Conservation (phyloP, 2,329 filamentous ascomycete species). For the Fusarium anguioides region DNA sequence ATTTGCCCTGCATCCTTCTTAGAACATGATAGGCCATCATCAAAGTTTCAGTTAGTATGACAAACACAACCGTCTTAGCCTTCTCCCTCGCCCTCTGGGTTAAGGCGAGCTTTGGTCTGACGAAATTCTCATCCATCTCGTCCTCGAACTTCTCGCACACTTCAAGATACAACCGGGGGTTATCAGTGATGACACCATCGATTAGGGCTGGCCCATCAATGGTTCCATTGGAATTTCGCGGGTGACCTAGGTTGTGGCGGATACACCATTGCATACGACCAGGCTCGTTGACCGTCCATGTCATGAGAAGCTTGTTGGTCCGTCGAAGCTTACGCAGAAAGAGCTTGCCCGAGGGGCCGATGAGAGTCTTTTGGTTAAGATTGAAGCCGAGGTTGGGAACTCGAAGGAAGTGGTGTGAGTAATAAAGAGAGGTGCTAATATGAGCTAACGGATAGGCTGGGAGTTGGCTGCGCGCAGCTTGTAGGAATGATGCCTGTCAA, state of each 20-base stretch:
- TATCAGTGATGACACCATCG: slow-evolving; percentile 88
- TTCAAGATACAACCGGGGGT: slow-evolving; percentile 75
- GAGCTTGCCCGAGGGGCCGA: slow-evolving; percentile 71
- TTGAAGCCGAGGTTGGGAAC: slow-evolving; percentile 80
- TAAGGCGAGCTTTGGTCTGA: slow-evolving; percentile 18
- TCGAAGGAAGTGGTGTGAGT: slow-evolving; percentile 76
- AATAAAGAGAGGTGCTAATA: slow-evolving; percentile 73
- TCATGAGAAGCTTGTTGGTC: slow-evolving; percentile 69
- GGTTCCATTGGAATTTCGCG: slow-evolving; percentile 44
- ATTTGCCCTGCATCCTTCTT: slow-evolving; percentile 42
- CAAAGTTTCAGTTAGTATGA: slow-evolving; percentile 37
- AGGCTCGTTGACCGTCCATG: slow-evolving; percentile 89
- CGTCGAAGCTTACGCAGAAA: slow-evolving; percentile 72
- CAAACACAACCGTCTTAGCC: slow-evolving; percentile 29
- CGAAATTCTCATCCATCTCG: slow-evolving; percentile 46
- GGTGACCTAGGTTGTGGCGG: slow-evolving; percentile 48
- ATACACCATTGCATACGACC: slow-evolving; percentile 86
- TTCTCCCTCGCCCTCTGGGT: slow-evolving; percentile 21
- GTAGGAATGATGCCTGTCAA: slow-evolving; percentile 73
- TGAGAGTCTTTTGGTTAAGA: slow-evolving; percentile 75
- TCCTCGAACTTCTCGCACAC: slow-evolving; percentile 61
- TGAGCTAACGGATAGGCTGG: slow-evolving; percentile 73
- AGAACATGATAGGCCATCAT: slow-evolving; percentile 42
- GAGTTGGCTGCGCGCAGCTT: slow-evolving; percentile 69
- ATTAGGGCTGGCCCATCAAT: slow-evolving; percentile 53